A percentile compares a stretch with the other conserved stretches of the same genome.
phyloP scores from a whole-genome alignment of 2,329 filamentous ascomycete genomes.

The Endoconidiophora laricicola region DNA sequence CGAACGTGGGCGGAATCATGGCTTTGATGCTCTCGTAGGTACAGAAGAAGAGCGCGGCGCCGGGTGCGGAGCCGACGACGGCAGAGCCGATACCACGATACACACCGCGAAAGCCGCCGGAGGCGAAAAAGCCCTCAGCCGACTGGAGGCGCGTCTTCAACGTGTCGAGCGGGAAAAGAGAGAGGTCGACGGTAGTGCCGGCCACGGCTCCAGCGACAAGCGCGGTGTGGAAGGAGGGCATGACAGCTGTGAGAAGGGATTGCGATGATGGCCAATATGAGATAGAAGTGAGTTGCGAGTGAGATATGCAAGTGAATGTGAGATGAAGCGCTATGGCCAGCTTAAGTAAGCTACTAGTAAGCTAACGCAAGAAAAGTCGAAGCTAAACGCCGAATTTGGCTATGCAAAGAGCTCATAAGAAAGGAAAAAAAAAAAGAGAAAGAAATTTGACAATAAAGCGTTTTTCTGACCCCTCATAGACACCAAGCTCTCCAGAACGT shows the following conservation, averaged over 20 bases:
- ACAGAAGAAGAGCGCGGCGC: slow-evolving; percentile 93
- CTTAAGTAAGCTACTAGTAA: background rate
- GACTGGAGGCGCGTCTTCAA: slow-evolving; percentile 96
- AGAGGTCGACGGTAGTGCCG: slow-evolving; percentile 90
- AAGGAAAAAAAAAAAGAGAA: background rate
- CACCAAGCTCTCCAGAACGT: too few species aligned
- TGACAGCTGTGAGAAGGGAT: slow-evolving; percentile 11
- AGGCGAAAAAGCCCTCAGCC: slow-evolving; percentile 55
- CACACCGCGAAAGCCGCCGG: slow-evolving; percentile 78
- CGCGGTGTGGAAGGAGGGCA: slow-evolving; percentile 39
- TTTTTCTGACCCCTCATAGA: too few species aligned
- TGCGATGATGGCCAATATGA: too few species aligned
- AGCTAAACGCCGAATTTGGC: too few species aligned
- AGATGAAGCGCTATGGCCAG: background rate
- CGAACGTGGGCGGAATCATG: slow-evolving; percentile 23
- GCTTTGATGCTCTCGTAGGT: slow-evolving; percentile 69
- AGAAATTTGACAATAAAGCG: background rate
- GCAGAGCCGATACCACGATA: slow-evolving; percentile 86
- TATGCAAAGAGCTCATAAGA: background rate
- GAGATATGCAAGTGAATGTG: too few species aligned
- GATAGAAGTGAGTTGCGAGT: background rate
- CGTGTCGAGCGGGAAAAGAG: slow-evolving; percentile 94
- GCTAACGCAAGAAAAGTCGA: too few species aligned
- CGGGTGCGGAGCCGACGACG: slow-evolving; percentile 78
- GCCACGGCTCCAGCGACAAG: slow-evolving; percentile 74